Base-by-base conservation (phyloP, 768 basidiomycete species). In the Naganishia randhawae region DNA sequence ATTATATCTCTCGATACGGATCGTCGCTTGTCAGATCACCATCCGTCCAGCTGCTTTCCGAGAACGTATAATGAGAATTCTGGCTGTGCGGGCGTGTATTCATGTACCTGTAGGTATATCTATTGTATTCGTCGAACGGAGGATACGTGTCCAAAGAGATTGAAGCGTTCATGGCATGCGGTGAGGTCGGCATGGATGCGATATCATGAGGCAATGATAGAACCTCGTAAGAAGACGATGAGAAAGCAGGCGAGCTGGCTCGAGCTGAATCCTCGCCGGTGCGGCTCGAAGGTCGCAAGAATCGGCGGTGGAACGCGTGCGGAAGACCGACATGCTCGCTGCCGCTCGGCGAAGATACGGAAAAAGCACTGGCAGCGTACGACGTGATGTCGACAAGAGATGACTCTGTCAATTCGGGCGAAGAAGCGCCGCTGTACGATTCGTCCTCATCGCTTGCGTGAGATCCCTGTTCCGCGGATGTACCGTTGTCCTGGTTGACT, bases 31-130 rank as follows among this genome's bases (percentile, higher is more conserved):
- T n/a, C 16, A 22, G 31, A 19, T 50, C 51, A n/a, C 50, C 50
- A 41, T 41, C 51, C 17, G 50, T 52, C 65, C 39, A 53, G 35
- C 51, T 27, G 51, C 51, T 66, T 2, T 66, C 51, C 50, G 51
- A 52, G 16, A 27, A 1, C 3, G 51, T 37, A 13, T 19, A 22
- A 25, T 39, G 41, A n/a, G 37, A 42, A n/a, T 17, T 29, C 19
- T 41, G 37, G 37, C 57, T 31, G 57, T 61, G 25, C n/a, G 14
- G 37, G 37, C 14, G 37, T 7, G 7, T 39, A 39, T 39, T 39
- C 37, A 48, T 48, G 45, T 48, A n/a, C 25, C 57, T 39, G 22
- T 25, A 25, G 19, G 37, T 41, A 25, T 61, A 25, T 22, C n/a
- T 22, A 29, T 61, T 61, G 57, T 41, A 61, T 25, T 61, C 57